phyloP scores from a whole-genome alignment of 352 stramenopile genomes.

The Albugo laibachii region DNA sequence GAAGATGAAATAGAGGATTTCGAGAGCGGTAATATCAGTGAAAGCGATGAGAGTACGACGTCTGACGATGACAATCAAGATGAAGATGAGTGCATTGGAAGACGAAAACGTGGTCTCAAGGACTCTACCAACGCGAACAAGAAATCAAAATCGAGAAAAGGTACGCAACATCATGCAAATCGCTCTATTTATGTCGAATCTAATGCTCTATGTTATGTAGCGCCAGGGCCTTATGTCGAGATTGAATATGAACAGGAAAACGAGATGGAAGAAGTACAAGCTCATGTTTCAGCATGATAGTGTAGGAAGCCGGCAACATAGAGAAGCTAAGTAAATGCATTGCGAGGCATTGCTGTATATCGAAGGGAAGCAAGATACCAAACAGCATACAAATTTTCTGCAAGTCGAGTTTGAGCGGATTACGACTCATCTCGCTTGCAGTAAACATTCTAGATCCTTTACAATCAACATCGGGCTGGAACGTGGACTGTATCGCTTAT shows the following conservation, averaged over 20 bases:
- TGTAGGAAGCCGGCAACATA: no score
- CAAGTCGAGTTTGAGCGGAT: no score
- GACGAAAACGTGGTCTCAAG: no score
- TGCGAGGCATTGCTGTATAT: no score
- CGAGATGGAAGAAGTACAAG: conserved; percentile 15
- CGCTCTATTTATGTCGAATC: background rate
- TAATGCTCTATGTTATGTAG: background rate
- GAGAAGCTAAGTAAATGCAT: no score
- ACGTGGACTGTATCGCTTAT: conserved; percentile 51
- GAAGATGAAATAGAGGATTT: conserved; percentile 84
- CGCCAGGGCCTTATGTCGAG: conserved; percentile 51
- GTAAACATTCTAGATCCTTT: no score
- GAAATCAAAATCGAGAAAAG: conserved; percentile 36
- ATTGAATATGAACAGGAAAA: conserved; percentile 76
- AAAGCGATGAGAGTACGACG: conserved; percentile 27
- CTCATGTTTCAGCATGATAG: no score
- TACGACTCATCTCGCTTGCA: no score
- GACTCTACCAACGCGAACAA: conserved; percentile 8
- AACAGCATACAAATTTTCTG: no score
- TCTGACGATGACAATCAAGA: conserved; percentile 30
- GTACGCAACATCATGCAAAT: conserved; percentile 11
- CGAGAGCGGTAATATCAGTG: conserved; percentile 35
- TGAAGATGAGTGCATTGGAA: background rate
- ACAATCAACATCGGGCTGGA: no score
- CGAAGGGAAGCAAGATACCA: no score